A percentile compares a stretch with the other conserved stretches of the same genome.
Conservation (phyloP, 208 protist genomes). For the Herpetomonas samuelpessoai region DNA sequence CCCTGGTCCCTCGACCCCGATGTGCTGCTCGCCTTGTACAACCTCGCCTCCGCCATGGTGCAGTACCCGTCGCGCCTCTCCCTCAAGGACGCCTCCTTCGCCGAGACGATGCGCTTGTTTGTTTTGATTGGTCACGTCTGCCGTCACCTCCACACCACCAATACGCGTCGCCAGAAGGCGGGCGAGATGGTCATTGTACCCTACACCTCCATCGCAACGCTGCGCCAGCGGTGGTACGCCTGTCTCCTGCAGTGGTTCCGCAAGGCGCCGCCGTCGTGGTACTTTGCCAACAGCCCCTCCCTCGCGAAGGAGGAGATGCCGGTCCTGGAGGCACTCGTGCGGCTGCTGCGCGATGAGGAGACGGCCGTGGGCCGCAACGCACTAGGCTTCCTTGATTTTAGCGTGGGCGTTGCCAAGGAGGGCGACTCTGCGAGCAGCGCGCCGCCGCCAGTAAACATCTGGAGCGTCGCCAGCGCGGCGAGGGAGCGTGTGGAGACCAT, state of each 20-base stretch:
- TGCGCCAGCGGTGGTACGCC: conserved; percentile 76
- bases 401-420: conserved; percentile 18
- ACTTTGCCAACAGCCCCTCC: conserved; percentile 54
- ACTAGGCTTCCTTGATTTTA: conserved; percentile 69
- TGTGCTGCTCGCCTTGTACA: conserved; percentile 60
- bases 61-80: conserved; percentile 43
- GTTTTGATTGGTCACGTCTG: conserved; percentile 62
- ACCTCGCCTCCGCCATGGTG: conserved; percentile 48
- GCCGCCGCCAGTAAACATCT: conserved; percentile 1
- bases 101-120: conserved; percentile 68
- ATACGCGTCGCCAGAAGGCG: conserved; percentile 38
- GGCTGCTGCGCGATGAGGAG: conserved; percentile 49
- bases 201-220: conserved; percentile 52
- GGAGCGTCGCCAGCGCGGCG: conserved; percentile 9
- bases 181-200: conserved; percentile 39
- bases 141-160: conserved; percentile 48
- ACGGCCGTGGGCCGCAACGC: conserved; percentile 20
- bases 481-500: conserved; percentile 20
- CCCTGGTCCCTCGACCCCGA: conserved; percentile 43
- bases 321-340: conserved; percentile 50
- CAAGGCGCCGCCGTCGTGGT: conserved; percentile 74
- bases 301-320: conserved; percentile 43
- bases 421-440: neutral
- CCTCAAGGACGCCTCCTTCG: conserved; percentile 76
- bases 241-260: conserved; percentile 82